A percentile compares a stretch with the other conserved stretches of the same genome.
These are phyloP conservation scores for Torulaspora maleeae DNA, from an alignment of 805 yeast genomes.

Conservation along the genomic window DNA sequence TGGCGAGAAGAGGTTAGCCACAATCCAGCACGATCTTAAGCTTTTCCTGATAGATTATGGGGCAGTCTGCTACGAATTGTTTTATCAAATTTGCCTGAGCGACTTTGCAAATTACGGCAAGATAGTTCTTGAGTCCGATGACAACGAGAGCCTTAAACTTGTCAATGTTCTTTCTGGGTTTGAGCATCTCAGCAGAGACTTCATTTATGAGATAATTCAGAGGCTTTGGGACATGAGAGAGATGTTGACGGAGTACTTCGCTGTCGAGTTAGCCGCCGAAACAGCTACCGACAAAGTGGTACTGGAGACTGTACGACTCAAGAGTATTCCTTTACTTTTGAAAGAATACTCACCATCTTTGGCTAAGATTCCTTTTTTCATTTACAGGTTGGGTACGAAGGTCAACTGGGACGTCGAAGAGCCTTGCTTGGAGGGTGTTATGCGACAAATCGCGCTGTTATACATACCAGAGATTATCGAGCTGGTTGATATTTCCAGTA, in stretches of 20 bases:
- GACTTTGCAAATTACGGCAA: constrained; percentile 81
- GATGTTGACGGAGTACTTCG: constrained; percentile 81
- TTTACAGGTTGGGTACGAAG: constrained; percentile 54
- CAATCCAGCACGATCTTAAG: constrained; percentile 80
- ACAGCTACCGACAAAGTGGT: constrained; percentile 26
- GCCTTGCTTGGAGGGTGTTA: constrained; percentile 59
- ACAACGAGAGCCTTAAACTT: constrained; percentile 14
- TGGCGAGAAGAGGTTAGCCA: constrained; percentile 58
- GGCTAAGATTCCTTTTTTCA: constrained; percentile 59
- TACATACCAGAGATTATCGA: constrained; percentile 59
- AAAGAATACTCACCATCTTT: constrained; percentile 59
- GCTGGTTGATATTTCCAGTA: constrained; percentile 16
- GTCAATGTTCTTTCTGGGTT: constrained; percentile 18
- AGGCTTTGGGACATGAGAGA: constrained; percentile 51
- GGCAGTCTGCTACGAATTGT: constrained; percentile 58
- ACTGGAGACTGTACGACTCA: constrained; percentile 37
- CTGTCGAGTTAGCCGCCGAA: constrained; percentile 39
- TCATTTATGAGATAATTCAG: constrained; percentile 27
- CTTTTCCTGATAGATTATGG: constrained; percentile 79
- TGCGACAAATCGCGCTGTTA: constrained; percentile 64
- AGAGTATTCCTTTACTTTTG: constrained; percentile 62
- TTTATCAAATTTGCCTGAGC: constrained; percentile 73
- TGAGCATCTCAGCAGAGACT: constrained; percentile 17
- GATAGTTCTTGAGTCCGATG: constrained; percentile 36
- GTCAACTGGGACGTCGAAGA: constrained; percentile 67